Percentiles rank a stretch among this genome's conserved stretches.
phyloP scores from a whole-genome alignment of 495 filamentous ascomycete species.

The Aspergillus indologenus region DNA sequence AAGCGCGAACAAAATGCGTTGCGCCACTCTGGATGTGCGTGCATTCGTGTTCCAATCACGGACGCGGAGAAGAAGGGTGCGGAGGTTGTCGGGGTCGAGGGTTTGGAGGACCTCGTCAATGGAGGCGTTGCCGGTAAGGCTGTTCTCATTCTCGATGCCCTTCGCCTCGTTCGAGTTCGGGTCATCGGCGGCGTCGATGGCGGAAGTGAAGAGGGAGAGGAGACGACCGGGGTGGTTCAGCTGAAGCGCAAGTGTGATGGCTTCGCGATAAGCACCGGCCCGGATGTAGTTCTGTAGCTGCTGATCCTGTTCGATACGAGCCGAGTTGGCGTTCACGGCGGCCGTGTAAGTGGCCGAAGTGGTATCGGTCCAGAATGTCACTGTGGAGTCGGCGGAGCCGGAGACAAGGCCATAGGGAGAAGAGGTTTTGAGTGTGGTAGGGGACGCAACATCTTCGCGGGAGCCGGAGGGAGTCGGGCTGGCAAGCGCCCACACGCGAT shows the following conservation, averaged over 20 bases:
- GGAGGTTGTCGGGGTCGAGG: conserved; percentile 81
- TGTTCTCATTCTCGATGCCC: conserved; percentile 29
- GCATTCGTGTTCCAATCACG: conserved; percentile 98
- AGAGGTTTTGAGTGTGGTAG: conserved; percentile 30
- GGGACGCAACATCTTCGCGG: conserved; percentile 34
- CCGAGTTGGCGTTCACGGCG: conserved; percentile 63
- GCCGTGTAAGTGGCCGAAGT: conserved; percentile 73
- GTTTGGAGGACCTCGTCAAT: conserved; percentile 80
- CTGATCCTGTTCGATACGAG: conserved; percentile 89
- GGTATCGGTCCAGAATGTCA: conserved; percentile 95
- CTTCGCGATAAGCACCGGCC: conserved; percentile 79
- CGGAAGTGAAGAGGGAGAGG: conserved; percentile 74
- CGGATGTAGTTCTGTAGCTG: conserved; percentile 88
- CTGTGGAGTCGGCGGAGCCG: conserved; percentile 80
- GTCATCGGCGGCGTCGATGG: conserved; percentile 60
- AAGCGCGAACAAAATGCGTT: conserved; percentile 77
- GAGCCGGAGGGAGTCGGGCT: conserved; percentile 57
- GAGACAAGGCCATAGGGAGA: conserved; percentile 72
- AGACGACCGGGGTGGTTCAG: conserved; percentile 90
- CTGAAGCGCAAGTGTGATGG: conserved; percentile 84
- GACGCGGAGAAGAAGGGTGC: conserved; percentile 69
- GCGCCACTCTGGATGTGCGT: conserved; percentile 77
- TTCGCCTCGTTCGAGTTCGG: conserved; percentile 23
- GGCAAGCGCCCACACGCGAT: conserved; percentile 85
- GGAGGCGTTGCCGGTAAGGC: conserved; percentile 65